These are phyloP conservation scores for Fistulinella staudtii DNA, from an alignment of 1,284 basidiomycete genomes.

Conservation along the genomic window DNA sequence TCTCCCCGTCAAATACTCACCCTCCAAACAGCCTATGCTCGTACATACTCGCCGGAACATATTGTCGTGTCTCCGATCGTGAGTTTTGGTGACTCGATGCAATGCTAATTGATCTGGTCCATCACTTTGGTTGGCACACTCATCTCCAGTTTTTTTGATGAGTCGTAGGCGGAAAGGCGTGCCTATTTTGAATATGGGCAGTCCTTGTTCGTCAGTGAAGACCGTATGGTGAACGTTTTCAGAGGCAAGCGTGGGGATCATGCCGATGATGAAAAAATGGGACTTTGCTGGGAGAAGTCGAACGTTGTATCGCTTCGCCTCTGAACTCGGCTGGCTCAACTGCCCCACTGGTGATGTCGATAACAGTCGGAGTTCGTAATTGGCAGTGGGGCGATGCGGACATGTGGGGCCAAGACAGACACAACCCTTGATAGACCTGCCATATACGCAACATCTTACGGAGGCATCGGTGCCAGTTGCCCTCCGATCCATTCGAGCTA, in stretches of 20 bases:
- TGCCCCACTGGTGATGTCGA: neutral
- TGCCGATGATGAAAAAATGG: constrained; percentile 2
- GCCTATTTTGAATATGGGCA: constrained; percentile 20
- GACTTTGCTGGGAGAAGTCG: no score
- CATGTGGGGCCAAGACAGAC: no score
- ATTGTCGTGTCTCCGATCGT: constrained; percentile 16
- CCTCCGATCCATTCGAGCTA: no score
- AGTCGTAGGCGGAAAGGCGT: constrained; percentile 25
- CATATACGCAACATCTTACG: no score
- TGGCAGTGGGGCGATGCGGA: no score
- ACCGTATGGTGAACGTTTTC: constrained; percentile 23
- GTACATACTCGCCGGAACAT: constrained; percentile 17
- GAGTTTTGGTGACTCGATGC: constrained; percentile 19
- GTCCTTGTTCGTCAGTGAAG: constrained; percentile 25
- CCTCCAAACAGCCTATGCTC: constrained; percentile 16
- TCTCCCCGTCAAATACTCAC: constrained; percentile 5
- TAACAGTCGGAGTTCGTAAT: neutral
- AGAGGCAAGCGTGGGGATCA: constrained; percentile 26
- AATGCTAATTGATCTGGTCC: constrained; percentile 23
- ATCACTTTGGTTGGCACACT: constrained; percentile 12
- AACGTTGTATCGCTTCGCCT: no score
- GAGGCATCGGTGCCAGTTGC: no score
- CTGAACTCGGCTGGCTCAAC: constrained; percentile 6
- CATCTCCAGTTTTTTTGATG: neutral
- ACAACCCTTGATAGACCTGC: no score